Evolutionary conservation across 2,329 filamentous ascomycete species (phyloP), one percentile per base, ranked within the genome.

Genomic region (Colletotrichum nymphaeae): DNA sequence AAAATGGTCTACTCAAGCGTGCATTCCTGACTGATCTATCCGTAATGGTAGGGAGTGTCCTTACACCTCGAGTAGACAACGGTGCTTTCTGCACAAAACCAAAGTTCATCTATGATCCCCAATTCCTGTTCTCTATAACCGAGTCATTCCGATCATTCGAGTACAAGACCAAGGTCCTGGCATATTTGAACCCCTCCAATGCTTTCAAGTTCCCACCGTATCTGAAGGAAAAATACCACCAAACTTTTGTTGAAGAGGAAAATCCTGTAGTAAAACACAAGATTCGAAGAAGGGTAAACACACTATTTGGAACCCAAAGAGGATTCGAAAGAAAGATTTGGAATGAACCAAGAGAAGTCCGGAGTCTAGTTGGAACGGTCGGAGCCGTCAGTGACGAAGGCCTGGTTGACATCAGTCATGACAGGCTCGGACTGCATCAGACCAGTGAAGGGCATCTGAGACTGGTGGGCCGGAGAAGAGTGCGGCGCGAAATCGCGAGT

Each of bases 371-470:
- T 35, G 14, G 24, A 42, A 26, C 26, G 22, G 35, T 46, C 6
- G 19, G 64, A 14, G 28, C 28, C 35, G 12, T 52, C 22, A 35
- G 22, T 22, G 32, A 35, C 57, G 55, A 68, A 30, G 16, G 57
- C 35, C 57, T 72, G 64, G 35, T 24, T 26, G 24, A 4, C 58
- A 35, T 73, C 71, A 19, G 26, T n/a, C 28, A 65, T 60, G 35
- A 58, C 62, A 52, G 71, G 71, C 71, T 73, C 71, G 56, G 71
- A 73, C 56, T 73, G 71, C 35, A 67, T 73, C 19, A 49, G 19
- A 49, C 42, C 42, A 19, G 19, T 22, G 19, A 9, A 19, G 42
- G 42, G 42, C 7, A 49, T n/a, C 42, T 35, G 32, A 28, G 60
- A 14, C 0, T 56, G 59, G 14, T 60, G 56, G 14, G 35, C 49